These are phyloP conservation scores for Ballota nigra DNA, from an alignment of 257 asterid species.

Conservation along the genomic window DNA sequence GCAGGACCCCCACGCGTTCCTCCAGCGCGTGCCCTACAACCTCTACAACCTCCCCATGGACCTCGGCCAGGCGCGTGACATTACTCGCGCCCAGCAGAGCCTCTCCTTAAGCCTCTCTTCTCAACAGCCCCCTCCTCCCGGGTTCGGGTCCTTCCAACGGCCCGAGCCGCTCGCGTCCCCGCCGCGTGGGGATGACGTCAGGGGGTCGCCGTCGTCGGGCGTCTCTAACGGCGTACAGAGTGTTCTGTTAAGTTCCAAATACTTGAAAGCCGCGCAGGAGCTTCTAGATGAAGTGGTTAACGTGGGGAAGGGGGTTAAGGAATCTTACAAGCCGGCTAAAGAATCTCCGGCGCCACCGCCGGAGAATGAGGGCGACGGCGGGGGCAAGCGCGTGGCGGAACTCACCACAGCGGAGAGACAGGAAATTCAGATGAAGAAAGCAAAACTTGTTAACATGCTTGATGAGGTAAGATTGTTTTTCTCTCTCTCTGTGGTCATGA, in stretches of 20 bases:
- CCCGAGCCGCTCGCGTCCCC: slow-evolving; percentile 42
- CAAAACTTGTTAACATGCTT: slow-evolving; percentile 94
- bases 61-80: slow-evolving; percentile 69
- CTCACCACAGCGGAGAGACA: slow-evolving; percentile 79
- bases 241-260: slow-evolving; percentile 64
- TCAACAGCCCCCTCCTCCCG: slow-evolving; percentile 56
- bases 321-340: slow-evolving; percentile 28
- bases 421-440: slow-evolving; percentile 96
- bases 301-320: slow-evolving; percentile 64
- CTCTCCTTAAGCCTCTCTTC: slow-evolving; percentile 77
- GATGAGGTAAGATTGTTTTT: slow-evolving; percentile 69
- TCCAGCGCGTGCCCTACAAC: slow-evolving; percentile 63
- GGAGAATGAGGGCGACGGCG: slow-evolving; percentile 43
- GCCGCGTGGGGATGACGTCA: slow-evolving; percentile 36
- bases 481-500: slow-evolving; percentile 18
- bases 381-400: slow-evolving; percentile 53
- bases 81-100: slow-evolving; percentile 65
- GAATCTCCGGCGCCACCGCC: slow-evolving; percentile 29
- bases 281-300: slow-evolving; percentile 93
- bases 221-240: slow-evolving; percentile 62
- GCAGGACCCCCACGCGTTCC: slow-evolving; percentile 59
- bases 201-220: slow-evolving; percentile 74
- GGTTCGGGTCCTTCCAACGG: slow-evolving; percentile 36
- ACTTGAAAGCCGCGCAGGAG: slow-evolving; percentile 85
- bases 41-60: slow-evolving; percentile 49